Percentiles rank a stretch among this genome's conserved stretches.
Conservation (phyloP, 176 grass and related monocot species). For the Guadua angustifolia region DNA sequence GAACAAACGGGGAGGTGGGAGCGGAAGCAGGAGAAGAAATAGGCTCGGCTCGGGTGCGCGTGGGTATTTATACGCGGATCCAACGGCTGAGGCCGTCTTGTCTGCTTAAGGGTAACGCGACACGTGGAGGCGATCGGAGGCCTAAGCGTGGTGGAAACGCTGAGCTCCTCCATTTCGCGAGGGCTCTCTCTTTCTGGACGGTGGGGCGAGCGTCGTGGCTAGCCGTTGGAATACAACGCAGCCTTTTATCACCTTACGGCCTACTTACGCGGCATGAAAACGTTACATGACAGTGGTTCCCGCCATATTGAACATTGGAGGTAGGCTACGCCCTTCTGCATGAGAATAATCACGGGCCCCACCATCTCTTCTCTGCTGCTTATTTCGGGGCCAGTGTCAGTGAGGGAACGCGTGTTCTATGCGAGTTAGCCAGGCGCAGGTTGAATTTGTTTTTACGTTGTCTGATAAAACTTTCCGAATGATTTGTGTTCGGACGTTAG, state of each 20-base stretch:
- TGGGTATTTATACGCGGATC: constrained; percentile 39
- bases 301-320: accelerated
- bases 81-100: no score
- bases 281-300: background rate
- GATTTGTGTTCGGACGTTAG: no score
- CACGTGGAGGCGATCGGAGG: no score
- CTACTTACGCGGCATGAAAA: background rate
- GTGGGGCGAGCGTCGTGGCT: background rate
- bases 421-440: background rate
- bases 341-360: background rate
- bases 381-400: constrained; percentile 5
- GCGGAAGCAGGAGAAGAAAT: constrained; percentile 37
- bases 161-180: no score
- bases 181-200: no score
- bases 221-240: constrained; percentile 25
- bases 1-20: constrained; percentile 50
- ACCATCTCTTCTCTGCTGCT: background rate
- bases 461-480: no score
- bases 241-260: background rate
- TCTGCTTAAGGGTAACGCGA: no score
- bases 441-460: background rate
- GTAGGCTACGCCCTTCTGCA: background rate
- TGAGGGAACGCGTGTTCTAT: accelerated
- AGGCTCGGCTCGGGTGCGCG: constrained; percentile 28
- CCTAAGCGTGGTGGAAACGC: no score